These are phyloP conservation scores for Nematocida displodere DNA, from an alignment of 371 early-diverging fungal species.

Conservation along the genomic window DNA sequence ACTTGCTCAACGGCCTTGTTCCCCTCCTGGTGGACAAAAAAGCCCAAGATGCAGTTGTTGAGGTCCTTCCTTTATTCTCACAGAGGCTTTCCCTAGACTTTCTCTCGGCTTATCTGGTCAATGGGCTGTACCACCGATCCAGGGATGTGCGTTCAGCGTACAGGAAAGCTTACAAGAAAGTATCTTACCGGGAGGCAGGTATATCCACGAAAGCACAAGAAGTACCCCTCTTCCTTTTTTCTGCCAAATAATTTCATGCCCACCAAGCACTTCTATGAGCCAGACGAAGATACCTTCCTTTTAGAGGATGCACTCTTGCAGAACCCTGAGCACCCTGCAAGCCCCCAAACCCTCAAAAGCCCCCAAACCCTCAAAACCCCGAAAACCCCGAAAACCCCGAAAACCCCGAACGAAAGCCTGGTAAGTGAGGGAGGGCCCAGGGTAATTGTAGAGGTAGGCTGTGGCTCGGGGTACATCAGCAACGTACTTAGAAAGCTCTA, in stretches of 20 bases:
- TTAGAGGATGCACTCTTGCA: constrained; percentile 28
- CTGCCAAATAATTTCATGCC: constrained; percentile 6
- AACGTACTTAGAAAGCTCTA: constrained; percentile 2
- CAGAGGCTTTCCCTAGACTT: constrained; percentile 23
- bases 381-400: not conserved
- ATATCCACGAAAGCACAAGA: not conserved
- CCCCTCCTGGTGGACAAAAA: not conserved
- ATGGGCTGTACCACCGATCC: constrained; percentile 5
- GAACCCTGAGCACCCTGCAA: not conserved
- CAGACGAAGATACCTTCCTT: constrained; percentile 51
- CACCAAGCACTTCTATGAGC: constrained; percentile 2
- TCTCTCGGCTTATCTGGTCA: constrained; percentile 5
- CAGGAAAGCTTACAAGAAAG: not conserved
- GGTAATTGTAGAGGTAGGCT: constrained; percentile 45
- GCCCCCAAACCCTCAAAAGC: not conserved
- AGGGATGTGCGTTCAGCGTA: not conserved
- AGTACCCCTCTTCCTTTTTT: constrained; percentile 10
- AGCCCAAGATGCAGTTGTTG: not conserved
- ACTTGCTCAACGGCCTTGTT: constrained; percentile 20
- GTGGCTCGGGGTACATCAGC: constrained; percentile 47
- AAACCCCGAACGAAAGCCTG: no score
- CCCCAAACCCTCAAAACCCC: not conserved
- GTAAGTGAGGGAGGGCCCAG: no score
- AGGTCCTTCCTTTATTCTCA: not conserved
- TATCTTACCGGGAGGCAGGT: not conserved